Percentiles rank a stretch among this genome's conserved stretches.
phyloP scores from a whole-genome alignment of 257 asterid species.

The Solanum boliviense region DNA sequence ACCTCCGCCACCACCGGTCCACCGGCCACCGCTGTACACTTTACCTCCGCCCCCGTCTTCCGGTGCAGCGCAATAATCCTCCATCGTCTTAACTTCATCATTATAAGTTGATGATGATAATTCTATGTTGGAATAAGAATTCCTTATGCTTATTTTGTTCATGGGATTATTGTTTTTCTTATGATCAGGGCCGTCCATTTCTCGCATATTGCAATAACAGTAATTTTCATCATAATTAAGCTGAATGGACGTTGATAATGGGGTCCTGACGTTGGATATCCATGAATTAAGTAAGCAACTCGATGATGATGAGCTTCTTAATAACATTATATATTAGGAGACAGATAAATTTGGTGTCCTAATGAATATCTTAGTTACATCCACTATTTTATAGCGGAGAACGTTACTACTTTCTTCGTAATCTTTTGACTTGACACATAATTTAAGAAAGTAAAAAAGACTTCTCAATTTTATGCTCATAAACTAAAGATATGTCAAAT shows the following conservation, averaged over 20 bases:
- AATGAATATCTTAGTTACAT: not conserved
- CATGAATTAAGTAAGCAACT: not conserved
- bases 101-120: not conserved
- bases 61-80: not conserved
- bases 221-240: not conserved
- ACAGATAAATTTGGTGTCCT: not conserved
- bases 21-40: not conserved
- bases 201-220: not conserved
- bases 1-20: constrained; percentile 1
- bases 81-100: not conserved
- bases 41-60: constrained; percentile 19
- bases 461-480: not conserved
- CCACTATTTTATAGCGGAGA: not conserved
- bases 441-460: not conserved
- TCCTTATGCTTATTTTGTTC: not conserved
- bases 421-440: not conserved
- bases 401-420: not conserved
- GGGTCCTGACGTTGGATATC: not conserved
- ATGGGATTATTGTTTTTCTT: not conserved
- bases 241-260: not conserved
- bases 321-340: not conserved
- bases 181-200: not conserved
- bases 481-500: not conserved
- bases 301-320: not conserved
- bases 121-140: not conserved